These are phyloP conservation scores for Centrapalus pauciflorus DNA, from an alignment of 129 eudicot genomes.

Conservation along the genomic window DNA sequence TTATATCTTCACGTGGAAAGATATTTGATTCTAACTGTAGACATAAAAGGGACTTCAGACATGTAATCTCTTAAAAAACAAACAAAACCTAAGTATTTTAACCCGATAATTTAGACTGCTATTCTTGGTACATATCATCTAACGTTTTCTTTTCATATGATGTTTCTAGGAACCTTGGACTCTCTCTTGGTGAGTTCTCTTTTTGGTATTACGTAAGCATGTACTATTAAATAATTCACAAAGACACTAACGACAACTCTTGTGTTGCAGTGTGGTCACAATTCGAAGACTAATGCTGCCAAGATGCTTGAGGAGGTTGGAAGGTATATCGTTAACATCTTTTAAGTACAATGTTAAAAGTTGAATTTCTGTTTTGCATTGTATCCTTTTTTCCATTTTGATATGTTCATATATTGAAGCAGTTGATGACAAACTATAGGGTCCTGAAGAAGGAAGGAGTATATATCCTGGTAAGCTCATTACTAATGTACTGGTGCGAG, in stretches of 20 bases:
- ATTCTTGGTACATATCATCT: not conserved
- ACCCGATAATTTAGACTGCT: not conserved
- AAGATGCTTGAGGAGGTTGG: conserved; percentile 88
- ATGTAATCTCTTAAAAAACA: too few species aligned
- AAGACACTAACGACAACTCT: not conserved
- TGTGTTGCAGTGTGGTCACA: conserved; percentile 68
- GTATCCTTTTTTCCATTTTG: conserved; percentile 41
- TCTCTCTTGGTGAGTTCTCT: conserved; percentile 78
- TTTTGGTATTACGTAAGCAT: not conserved
- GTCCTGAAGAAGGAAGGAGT: conserved; percentile 88
- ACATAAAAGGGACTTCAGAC: too few species aligned
- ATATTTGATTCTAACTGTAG: too few species aligned
- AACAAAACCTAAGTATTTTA: too few species aligned
- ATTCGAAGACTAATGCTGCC: conserved; percentile 63
- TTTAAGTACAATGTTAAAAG: not conserved
- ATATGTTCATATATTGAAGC: conserved; percentile 65
- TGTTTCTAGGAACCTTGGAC: conserved; percentile 80
- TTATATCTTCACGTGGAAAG: too few species aligned
- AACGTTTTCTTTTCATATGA: conserved; percentile 1
- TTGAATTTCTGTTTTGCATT: conserved; percentile 5
- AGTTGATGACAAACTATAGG: conserved; percentile 92
- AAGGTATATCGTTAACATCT: conserved; percentile 44
- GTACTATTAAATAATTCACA: too few species aligned
- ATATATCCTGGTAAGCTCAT: conserved; percentile 73
- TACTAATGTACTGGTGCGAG: conserved; percentile 4